Evolutionary conservation across 768 basidiomycete species (phyloP).

Genomic region (Holtermanniella nyarrowii): DNA sequence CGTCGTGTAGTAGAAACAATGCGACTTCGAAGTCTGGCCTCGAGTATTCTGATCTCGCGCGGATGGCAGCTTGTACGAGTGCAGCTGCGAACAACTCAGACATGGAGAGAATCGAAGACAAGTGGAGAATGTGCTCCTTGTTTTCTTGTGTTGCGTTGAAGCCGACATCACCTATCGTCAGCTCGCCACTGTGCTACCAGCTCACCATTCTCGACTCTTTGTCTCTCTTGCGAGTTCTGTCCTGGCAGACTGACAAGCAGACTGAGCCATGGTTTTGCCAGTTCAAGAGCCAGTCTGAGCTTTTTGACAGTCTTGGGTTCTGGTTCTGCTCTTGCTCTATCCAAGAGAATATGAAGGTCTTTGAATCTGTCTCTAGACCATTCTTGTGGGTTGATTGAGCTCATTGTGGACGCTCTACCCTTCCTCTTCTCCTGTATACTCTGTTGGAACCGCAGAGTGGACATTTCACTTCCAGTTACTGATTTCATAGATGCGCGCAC

Average conservation of each 20-base stretch:
- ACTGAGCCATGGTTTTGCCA: conserved; percentile 29
- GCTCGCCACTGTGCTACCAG: not conserved
- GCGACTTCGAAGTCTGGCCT: not conserved
- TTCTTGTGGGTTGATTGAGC: not conserved
- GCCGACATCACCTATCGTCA: not conserved
- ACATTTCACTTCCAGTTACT: no score
- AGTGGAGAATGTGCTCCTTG: conserved; percentile 13
- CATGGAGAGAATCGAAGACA: conserved; percentile 19
- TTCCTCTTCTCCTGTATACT: no score
- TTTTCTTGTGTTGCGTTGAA: conserved; percentile 5
- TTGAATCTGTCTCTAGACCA: not conserved
- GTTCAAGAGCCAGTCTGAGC: conserved; percentile 10
- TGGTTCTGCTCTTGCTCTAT: not conserved
- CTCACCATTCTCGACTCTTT: not conserved
- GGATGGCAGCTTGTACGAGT: conserved; percentile 19
- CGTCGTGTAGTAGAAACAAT: not conserved
- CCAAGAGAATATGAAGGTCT: not conserved
- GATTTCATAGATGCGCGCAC: no score
- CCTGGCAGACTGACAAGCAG: conserved; percentile 17
- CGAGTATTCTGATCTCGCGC: not conserved
- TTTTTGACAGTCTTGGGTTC: not conserved
- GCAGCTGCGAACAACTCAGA: conserved; percentile 28
- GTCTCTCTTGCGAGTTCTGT: conserved; percentile 8
- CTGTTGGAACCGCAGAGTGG: no score
- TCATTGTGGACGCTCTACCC: no score